phyloP scores from a whole-genome alignment of 495 filamentous ascomycete genomes.

The Chlorociboria aeruginascens region DNA sequence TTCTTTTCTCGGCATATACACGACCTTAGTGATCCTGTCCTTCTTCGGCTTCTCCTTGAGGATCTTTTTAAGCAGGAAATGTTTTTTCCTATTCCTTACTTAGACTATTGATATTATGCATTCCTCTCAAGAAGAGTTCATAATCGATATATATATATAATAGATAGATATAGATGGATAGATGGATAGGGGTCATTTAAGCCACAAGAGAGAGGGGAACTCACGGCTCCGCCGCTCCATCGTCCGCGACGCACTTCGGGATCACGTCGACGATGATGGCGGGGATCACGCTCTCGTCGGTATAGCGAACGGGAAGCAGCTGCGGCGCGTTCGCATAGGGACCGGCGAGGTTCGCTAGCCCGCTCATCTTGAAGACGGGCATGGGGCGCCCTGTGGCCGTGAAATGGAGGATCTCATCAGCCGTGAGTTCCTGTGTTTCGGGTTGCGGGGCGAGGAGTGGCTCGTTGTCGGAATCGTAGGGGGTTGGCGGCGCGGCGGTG shows the following conservation, averaged over 20 bases:
- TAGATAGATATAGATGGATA: too few relatives aligned
- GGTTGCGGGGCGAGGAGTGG: neutral
- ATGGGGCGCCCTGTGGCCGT: neutral
- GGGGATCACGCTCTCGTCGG: neutral
- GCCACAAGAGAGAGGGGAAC: too few relatives aligned
- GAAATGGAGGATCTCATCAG: neutral
- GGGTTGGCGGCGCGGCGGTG: too few relatives aligned
- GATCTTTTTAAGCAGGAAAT: neutral
- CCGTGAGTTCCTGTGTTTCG: neutral
- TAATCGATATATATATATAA: too few relatives aligned
- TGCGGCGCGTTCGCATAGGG: neutral
- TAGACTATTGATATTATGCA: too few relatives aligned
- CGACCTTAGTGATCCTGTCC: slow-evolving; percentile 7
- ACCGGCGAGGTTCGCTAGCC: neutral
- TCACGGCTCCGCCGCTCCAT: too few relatives aligned
- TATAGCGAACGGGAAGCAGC: neutral
- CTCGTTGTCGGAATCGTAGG: neutral
- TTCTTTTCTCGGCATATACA: slow-evolving; percentile 18
- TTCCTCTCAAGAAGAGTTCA: too few relatives aligned
- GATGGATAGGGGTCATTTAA: too few relatives aligned
- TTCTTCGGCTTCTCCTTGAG: neutral
- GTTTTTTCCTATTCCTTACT: too few relatives aligned
- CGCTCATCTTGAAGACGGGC: neutral
- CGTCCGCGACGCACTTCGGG: neutral
- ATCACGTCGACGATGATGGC: neutral